A percentile compares a stretch with the other conserved stretches of the same genome.
Evolutionary conservation across 441 rosid genomes (phyloP).

Genomic region (Rhodomyrtus psidioides): DNA sequence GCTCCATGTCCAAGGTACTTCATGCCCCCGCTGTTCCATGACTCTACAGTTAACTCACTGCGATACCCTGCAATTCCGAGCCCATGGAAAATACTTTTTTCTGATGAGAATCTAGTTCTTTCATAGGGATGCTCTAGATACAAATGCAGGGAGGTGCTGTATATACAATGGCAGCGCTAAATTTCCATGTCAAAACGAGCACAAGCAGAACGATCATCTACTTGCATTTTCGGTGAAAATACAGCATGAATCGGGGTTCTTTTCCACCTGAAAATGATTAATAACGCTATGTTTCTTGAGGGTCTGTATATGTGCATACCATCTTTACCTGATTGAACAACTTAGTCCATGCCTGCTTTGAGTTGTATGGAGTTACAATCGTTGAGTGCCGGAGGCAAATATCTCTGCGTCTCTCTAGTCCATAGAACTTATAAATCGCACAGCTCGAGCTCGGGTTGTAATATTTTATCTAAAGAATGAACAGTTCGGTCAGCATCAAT

Average conservation of each 20-base stretch:
- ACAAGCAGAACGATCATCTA: not conserved
- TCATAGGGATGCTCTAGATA: not conserved
- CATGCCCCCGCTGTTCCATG: not conserved
- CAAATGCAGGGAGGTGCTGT: not conserved
- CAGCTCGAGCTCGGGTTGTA: not conserved
- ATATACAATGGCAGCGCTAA: not conserved
- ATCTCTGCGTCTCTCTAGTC: not conserved
- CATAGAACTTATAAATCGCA: not conserved
- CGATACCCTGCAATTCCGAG: not conserved
- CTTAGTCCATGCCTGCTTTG: not conserved
- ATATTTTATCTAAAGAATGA: not conserved
- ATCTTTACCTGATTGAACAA: not conserved
- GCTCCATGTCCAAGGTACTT: slow-evolving; percentile 18
- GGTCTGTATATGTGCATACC: not conserved
- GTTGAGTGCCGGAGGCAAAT: not conserved
- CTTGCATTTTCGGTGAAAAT: not conserved
- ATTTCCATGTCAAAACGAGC: not conserved
- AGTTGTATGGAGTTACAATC: not conserved
- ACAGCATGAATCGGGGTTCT: not conserved
- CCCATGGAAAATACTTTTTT: not conserved
- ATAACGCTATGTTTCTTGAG: not conserved
- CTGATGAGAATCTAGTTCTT: not conserved
- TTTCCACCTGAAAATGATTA: not conserved
- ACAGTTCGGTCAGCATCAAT: not conserved
- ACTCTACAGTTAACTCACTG: not conserved